A percentile compares a stretch with the other conserved stretches of the same genome.
phyloP scores from a whole-genome alignment of 805 yeast species.

The Hanseniaspora vineae region DNA sequence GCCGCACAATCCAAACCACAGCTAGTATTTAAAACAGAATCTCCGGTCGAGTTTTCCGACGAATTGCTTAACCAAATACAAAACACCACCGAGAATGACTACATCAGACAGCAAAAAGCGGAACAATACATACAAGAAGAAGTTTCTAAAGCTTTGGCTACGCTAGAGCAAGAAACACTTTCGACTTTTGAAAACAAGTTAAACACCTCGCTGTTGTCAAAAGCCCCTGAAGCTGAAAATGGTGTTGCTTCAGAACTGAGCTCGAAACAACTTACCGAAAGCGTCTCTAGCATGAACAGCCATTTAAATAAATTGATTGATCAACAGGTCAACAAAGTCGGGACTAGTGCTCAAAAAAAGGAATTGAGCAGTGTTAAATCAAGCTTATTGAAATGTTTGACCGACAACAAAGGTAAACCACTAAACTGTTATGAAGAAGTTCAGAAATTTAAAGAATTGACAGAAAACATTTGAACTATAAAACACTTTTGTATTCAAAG shows the following conservation, averaged over 20 bases:
- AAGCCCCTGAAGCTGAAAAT: constrained; percentile 15
- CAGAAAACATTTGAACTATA: background rate
- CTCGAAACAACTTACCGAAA: constrained; percentile 27
- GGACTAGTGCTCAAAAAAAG: constrained; percentile 20
- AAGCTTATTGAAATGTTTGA: constrained; percentile 44
- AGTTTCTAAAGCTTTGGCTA: constrained; percentile 43
- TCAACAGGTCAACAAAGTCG: constrained; percentile 8
- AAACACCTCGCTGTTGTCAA: constrained; percentile 27
- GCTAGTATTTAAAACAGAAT: constrained; percentile 50
- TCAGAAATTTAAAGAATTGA: constrained; percentile 32
- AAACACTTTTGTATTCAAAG: no score
- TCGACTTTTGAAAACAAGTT: constrained; percentile 39
- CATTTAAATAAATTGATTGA: constrained; percentile 26
- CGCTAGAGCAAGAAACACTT: constrained; percentile 40
- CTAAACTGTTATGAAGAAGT: constrained; percentile 79
- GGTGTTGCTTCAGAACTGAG: constrained; percentile 22
- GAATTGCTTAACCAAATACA: constrained; percentile 53
- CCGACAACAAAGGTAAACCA: constrained; percentile 46
- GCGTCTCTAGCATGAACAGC: constrained; percentile 27
- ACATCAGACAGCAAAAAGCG: constrained; percentile 48
- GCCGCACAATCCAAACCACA: constrained; percentile 43
- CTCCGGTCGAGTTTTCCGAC: constrained; percentile 58
- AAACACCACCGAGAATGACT: constrained; percentile 51
- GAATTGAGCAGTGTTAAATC: constrained; percentile 34
- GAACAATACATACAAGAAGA: constrained; percentile 55